Percentiles rank a stretch among this genome's conserved stretches.
Evolutionary conservation across 805 yeast genomes (phyloP).

Genomic region (Clavispora vitiphila): DNA sequence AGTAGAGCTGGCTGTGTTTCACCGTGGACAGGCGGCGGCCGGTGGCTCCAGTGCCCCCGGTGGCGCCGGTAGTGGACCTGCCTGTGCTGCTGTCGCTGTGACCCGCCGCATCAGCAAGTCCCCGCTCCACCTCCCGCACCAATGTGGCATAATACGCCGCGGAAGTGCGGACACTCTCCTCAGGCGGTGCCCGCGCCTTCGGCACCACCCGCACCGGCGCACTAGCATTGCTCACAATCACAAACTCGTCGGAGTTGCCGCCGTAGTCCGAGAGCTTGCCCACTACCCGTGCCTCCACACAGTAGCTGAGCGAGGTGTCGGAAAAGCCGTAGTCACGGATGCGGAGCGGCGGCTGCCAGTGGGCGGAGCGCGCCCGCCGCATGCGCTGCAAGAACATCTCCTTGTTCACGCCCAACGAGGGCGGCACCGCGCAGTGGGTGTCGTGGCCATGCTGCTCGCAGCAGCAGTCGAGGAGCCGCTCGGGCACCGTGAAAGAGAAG

Average conservation of each 20-base stretch:
- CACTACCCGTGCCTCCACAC: constrained; percentile 24
- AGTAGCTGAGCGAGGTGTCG: constrained; percentile 25
- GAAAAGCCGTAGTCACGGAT: constrained; percentile 23
- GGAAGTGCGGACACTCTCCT: background rate
- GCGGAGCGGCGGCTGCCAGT: constrained; percentile 8
- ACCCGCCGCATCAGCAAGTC: background rate
- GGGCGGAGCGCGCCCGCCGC: constrained; percentile 5
- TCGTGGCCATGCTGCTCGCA: constrained; percentile 23
- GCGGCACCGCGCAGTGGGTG: constrained; percentile 20
- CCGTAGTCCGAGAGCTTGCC: constrained; percentile 21
- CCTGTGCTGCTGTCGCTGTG: too few species aligned
- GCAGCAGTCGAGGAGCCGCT: constrained; percentile 25
- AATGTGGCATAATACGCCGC: background rate
- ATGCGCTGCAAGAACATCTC: constrained; percentile 20
- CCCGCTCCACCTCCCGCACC: background rate
- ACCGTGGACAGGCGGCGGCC: constrained; percentile 12
- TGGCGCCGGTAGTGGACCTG: too few species aligned
- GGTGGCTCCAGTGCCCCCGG: too few species aligned
- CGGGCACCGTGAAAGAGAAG: constrained; percentile 36
- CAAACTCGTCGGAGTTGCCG: constrained; percentile 17
- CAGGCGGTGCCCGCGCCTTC: background rate
- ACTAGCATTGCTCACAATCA: constrained; percentile 21
- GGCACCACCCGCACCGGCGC: constrained; percentile 21
- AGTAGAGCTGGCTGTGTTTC: constrained; percentile 16
- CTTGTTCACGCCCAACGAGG: constrained; percentile 23